Percentiles rank a stretch among this genome's conserved stretches.
Evolutionary conservation across 768 basidiomycete genomes (phyloP).

Genomic region (Hygrophoropsis aurantiaca): DNA sequence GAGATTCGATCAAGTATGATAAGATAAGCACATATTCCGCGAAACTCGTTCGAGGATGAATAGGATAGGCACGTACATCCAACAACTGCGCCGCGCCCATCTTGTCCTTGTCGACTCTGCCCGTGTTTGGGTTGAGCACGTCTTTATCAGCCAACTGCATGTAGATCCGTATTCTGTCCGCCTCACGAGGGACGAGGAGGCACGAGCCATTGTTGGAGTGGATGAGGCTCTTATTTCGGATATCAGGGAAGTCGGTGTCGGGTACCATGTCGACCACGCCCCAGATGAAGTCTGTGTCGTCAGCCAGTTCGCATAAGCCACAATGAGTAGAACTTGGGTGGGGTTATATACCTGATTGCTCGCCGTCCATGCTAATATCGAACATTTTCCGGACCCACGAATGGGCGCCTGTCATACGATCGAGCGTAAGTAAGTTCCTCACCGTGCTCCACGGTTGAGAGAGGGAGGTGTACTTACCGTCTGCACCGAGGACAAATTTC

Average conservation of each 20-base stretch:
- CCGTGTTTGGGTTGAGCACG: slow-evolving; percentile 35
- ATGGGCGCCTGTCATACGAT: slow-evolving; percentile 60
- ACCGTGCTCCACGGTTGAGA: not conserved
- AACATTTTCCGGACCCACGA: slow-evolving; percentile 78
- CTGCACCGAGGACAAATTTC: slow-evolving; percentile 75
- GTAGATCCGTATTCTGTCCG: slow-evolving; percentile 48
- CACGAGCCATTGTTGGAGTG: slow-evolving; percentile 51
- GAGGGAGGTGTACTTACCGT: slow-evolving; percentile 60
- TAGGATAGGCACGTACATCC: slow-evolving; percentile 30
- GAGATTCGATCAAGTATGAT: not conserved
- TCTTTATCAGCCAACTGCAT: slow-evolving; percentile 46
- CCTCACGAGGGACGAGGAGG: slow-evolving; percentile 53
- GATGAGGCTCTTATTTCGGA: slow-evolving; percentile 45
- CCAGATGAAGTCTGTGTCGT: slow-evolving; percentile 37
- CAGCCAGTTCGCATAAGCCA: slow-evolving; percentile 9
- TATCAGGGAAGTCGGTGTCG: slow-evolving; percentile 54
- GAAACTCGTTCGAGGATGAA: not conserved
- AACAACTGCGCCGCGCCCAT: slow-evolving; percentile 41
- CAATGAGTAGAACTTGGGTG: not conserved
- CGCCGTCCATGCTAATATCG: slow-evolving; percentile 72
- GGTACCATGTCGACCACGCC: slow-evolving; percentile 48
- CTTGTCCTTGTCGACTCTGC: slow-evolving; percentile 39
- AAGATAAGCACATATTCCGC: not conserved
- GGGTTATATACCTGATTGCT: slow-evolving; percentile 50
- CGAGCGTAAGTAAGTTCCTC: not conserved